Evolutionary conservation across 768 basidiomycete species (phyloP), one percentile per base, ranked within the genome.

Genomic region (Ramaria sp.): DNA sequence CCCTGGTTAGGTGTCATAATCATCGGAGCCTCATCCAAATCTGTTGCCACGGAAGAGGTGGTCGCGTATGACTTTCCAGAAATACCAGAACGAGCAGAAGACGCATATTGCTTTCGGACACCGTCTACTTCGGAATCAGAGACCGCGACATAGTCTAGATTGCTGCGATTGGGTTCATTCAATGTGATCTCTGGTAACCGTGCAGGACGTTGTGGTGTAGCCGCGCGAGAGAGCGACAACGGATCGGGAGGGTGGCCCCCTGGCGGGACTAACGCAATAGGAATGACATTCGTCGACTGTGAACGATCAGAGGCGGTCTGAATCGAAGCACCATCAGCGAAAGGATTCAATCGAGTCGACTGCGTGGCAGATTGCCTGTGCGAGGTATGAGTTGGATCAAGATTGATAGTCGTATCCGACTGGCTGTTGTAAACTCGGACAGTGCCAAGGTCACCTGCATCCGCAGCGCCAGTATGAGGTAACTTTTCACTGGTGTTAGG

Each of bases 251-350:
- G n/a, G 30, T 44, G 49, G 37, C 52, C 48, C 20, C 78, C 78
- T 16, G 84, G 78, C 22, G 83, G 69, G 34, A 90, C 83, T 41
- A 90, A 73, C 12, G 88, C 88, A 57, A 91, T 90, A 57, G 88
- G 88, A 56, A 91, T 91, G 59, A 89, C 88, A 60, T 91, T 91
- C 22, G 88, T 86, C 41, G 79, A 78, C 63, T 86, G 83, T 13
- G 87, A 83, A 42, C 79, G 76, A n/a, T 82, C 79, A 9, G 77
- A 76, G 0, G 72, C 71, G 27, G 88, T 91, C 67, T 87, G 85
- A 56, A 91, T 91, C 37, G 88, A 90, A 47, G 84, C 79, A 25
- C 57, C 57, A 61, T 91, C 88, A 41, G 79, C 78, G 67, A 90
- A 91, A 22, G 88, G 88, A 70, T 90, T 88, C 49, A 70, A 72